Evolutionary conservation across 1,139 yeast species (phyloP), one percentile per base, ranked within the genome.

Genomic region (Debaryomyces coudertii): DNA sequence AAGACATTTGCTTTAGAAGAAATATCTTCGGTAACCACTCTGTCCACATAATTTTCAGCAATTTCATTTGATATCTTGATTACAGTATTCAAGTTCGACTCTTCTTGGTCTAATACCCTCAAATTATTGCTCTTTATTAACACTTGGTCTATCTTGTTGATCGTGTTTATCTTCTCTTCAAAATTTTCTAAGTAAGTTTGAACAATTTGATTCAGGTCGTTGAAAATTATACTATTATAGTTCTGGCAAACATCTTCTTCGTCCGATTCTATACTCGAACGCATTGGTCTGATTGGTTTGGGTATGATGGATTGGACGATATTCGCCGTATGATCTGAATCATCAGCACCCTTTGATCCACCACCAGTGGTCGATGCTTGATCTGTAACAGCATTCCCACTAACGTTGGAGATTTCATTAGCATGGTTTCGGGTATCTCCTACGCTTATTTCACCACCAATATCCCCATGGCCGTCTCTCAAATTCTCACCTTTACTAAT

Each of bases 1-100:
- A 49, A 50, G n/a, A 53, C 30, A 12, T 39, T 45, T 33, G 52
- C 50, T 42, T 63, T 49, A 38, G 71, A 54, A 36, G 64, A 58
- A 38, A 69, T 55, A 53, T 72, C 68, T 53, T 71, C 73, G 39
- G 72, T 63, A 40, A 71, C 66, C 45, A 65, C 65, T 44, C 75
- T 58, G 46, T 72, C 73, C 37, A 71, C 55, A 55, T 68, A 65
- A 53, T 69, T 67, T 44, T 63, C 52, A 12, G 73, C 57, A 40
- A 69, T 51, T 30, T 62, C 63, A 42, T 60, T 57, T 15, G 71
- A 59, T 28, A 58, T 57, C 25, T 58, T 48, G 50, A 70, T 60
- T 18, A 60, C 48, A 40, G 60, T 56, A 46, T 57, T 60, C 44
- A 68, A 52, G 40, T 61, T 57, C 30, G 56, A 53, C 47, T 62